Evolutionary conservation across 1,139 yeast genomes (phyloP).

Genomic region (Meyerozyma smithsonii): DNA sequence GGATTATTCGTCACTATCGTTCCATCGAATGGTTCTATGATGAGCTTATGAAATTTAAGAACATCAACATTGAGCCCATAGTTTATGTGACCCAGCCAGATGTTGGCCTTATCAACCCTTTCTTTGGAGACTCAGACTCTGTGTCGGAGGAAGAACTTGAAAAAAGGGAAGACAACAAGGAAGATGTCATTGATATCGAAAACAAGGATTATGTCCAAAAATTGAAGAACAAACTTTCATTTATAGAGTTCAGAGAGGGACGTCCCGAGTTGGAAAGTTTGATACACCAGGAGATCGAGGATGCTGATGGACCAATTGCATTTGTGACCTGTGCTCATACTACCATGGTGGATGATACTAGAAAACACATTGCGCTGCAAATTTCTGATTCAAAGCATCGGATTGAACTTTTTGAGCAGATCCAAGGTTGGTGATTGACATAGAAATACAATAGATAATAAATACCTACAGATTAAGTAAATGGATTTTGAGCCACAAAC

Average conservation of each 20-base stretch:
- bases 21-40: constrained; percentile 49
- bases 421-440: constrained; percentile 32
- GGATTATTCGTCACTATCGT: constrained; percentile 36
- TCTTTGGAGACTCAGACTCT: constrained; percentile 1
- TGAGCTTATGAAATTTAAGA: constrained; percentile 29
- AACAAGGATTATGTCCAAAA: neutral
- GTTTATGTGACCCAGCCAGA: constrained; percentile 35
- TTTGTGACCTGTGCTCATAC: constrained; percentile 40
- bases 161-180: constrained; percentile 2
- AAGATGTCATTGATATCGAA: neutral
- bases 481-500: neutral
- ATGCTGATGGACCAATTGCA: constrained; percentile 30
- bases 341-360: constrained; percentile 34
- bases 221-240: constrained; percentile 20
- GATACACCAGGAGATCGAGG: constrained; percentile 31
- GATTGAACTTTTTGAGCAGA: constrained; percentile 39
- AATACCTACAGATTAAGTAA: neutral
- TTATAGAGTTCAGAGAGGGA: constrained; percentile 41
- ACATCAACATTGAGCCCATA: constrained; percentile 21
- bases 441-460: neutral
- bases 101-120: constrained; percentile 5
- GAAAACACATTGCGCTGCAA: constrained; percentile 28
- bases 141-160: constrained; percentile 1
- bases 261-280: constrained; percentile 38
- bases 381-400: constrained; percentile 25